Conservation (phyloP, 495 filamentous ascomycete species). For the Penicillium soppii region DNA sequence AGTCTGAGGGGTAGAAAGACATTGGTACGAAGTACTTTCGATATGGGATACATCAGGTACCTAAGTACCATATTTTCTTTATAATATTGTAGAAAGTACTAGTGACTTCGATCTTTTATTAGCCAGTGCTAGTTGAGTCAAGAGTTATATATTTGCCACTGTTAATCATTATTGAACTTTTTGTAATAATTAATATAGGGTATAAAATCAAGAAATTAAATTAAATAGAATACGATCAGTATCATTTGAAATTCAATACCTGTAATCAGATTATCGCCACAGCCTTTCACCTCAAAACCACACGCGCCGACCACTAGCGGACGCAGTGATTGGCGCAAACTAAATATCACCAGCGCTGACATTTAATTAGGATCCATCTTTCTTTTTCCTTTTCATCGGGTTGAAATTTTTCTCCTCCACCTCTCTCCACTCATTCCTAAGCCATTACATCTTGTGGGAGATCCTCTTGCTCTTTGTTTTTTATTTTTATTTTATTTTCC, state of each 20-base stretch:
- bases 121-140: background rate
- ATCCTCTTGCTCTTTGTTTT: conserved; percentile 5
- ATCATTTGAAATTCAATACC: conserved; percentile 12
- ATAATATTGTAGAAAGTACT: conserved; percentile 5
- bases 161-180: background rate
- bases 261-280: conserved; percentile 17
- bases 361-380: conserved; percentile 11
- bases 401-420: conserved; percentile 26
- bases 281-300: conserved; percentile 11
- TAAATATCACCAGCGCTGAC: conserved; percentile 5
- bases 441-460: conserved; percentile 9
- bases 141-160: background rate
- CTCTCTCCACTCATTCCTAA: conserved; percentile 13
- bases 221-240: conserved; percentile 7
- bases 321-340: conserved; percentile 7
- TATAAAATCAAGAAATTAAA: conserved; percentile 4
- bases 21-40: conserved; percentile 1
- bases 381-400: conserved; percentile 17
- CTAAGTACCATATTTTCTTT: too few relatives aligned
- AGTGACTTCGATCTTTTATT: background rate
- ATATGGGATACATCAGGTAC: too few relatives aligned
- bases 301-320: conserved; percentile 12
- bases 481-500: background rate
- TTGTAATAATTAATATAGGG: background rate
- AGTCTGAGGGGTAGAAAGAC: conserved; percentile 27